Percentiles rank a stretch among this genome's conserved stretches.
Evolutionary conservation across 2,329 filamentous ascomycete species (phyloP).

Genomic region (Beauveria caledonica): DNA sequence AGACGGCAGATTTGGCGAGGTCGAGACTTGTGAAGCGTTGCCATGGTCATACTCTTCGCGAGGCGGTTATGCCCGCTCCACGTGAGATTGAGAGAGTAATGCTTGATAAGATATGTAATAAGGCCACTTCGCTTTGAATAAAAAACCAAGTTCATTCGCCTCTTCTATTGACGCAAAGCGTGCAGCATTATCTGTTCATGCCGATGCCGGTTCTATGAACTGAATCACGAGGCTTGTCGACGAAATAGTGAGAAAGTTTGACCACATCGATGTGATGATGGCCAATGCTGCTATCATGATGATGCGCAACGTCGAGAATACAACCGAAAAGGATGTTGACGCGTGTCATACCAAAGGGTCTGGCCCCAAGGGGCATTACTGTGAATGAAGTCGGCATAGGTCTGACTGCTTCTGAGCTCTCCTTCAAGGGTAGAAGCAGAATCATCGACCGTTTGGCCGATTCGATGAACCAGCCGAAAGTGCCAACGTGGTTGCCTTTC

Average conservation of each 20-base stretch:
- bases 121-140: not conserved
- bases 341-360: constrained; percentile 46
- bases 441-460: constrained; percentile 18
- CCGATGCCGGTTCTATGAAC: constrained; percentile 43
- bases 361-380: constrained; percentile 41
- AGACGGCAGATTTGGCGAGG: not conserved
- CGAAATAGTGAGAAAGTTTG: constrained; percentile 39
- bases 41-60: not conserved
- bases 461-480: constrained; percentile 17
- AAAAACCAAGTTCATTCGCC: constrained; percentile 27
- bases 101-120: not conserved
- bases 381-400: constrained; percentile 34
- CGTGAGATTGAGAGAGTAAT: not conserved
- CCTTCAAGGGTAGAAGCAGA: constrained; percentile 41
- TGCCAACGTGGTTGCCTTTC: constrained; percentile 15
- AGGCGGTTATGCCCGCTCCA: not conserved
- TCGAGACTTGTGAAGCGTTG: not conserved
- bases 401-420: constrained; percentile 48
- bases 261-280: constrained; percentile 51
- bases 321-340: constrained; percentile 45
- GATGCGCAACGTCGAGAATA: constrained; percentile 39
- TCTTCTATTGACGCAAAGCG: constrained; percentile 37
- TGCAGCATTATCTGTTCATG: constrained; percentile 46
- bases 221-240: no score
- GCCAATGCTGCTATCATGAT: constrained; percentile 46